Conservation (phyloP, 306 rosid genomes). For the Albizia julibrissin region DNA sequence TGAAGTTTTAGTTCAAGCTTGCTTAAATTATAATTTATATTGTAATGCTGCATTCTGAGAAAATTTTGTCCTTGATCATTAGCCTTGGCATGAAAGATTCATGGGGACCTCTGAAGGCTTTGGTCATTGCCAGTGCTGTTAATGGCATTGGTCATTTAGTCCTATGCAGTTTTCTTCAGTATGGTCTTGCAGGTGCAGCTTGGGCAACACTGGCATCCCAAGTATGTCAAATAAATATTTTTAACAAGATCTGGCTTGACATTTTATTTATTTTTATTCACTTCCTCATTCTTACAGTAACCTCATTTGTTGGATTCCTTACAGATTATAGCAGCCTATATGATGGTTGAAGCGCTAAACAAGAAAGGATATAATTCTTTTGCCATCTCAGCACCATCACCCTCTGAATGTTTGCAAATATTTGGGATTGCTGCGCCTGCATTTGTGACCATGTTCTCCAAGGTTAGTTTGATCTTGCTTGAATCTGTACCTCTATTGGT, state of each 20-base stretch:
- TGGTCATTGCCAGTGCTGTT: constrained; percentile 61
- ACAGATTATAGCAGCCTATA: constrained; percentile 70
- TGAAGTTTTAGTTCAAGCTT: neutral
- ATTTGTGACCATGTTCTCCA: constrained; percentile 66
- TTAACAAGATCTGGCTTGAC: neutral
- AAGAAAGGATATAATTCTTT: constrained; percentile 60
- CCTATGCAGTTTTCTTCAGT: constrained; percentile 57
- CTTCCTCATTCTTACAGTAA: constrained; percentile 3
- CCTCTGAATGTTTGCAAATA: constrained; percentile 46
- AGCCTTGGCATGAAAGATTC: constrained; percentile 97
- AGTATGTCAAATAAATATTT: constrained; percentile 40
- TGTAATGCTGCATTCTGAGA: neutral
- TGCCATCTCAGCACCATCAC: constrained; percentile 59
- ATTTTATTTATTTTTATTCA: neutral
- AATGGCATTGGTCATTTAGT: constrained; percentile 69
- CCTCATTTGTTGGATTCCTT: constrained; percentile 1
- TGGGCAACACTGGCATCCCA: constrained; percentile 88
- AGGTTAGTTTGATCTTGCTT: constrained; percentile 49
- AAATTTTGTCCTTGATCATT: constrained; percentile 17
- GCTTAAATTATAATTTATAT: neutral
- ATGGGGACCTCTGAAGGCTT: constrained; percentile 83
- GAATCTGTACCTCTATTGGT: neutral
- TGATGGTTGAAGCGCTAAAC: constrained; percentile 65
- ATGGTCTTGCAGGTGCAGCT: constrained; percentile 85
- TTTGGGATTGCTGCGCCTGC: constrained; percentile 69